Evolutionary conservation across 2,329 filamentous ascomycete genomes (phyloP), one percentile per base, ranked within the genome.

Genomic region (Sphaerostilbella broomeana): DNA sequence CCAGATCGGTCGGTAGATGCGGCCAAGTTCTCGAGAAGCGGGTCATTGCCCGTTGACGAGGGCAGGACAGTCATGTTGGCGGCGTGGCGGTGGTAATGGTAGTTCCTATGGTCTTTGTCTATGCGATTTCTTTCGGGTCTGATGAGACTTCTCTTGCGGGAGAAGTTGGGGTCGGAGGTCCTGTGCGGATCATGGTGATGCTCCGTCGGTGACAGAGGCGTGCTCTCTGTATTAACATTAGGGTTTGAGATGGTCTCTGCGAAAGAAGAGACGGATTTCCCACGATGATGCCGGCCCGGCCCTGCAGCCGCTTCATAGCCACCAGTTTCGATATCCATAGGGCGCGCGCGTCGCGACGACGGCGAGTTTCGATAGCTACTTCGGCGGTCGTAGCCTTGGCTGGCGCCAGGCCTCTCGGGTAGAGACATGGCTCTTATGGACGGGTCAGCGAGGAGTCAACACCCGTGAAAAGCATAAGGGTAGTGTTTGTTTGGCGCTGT

Each of bases 81-180:
- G 8, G 94, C 88, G 75, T 95, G 89, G 60, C 94, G 85, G 51
- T 87, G 81, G 63, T 98, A 98, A 64, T 95, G 77, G 58, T 95
- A 98, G 61, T 97, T 94, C 11, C 89, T 88, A 59, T 97, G 88
- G 51, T 89, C 84, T 48, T 75, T 80, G 51, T 89, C 84, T 51
- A 94, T 86, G 51, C 84, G 79, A 54, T 84, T 84, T 49, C 92
- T 79, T 64, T 98, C 92, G 1, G 92, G 92, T 46, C 85, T 76
- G 56, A 98, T 81, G 47, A 98, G 69, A 61, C 86, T 95, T 59
- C 84, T 80, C 65, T 97, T 97, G 52, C 89, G 79, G 45, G 65
- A 57, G 44, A 76, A 60, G 26, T 62, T 57, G 38, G 62, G 56
- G 36, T 64, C 54, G 45, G 49, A 46, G 28, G 46, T 46, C 12